Evolutionary conservation across 2,329 filamentous ascomycete genomes (phyloP).

Genomic region (Neofusicoccum sp.): DNA sequence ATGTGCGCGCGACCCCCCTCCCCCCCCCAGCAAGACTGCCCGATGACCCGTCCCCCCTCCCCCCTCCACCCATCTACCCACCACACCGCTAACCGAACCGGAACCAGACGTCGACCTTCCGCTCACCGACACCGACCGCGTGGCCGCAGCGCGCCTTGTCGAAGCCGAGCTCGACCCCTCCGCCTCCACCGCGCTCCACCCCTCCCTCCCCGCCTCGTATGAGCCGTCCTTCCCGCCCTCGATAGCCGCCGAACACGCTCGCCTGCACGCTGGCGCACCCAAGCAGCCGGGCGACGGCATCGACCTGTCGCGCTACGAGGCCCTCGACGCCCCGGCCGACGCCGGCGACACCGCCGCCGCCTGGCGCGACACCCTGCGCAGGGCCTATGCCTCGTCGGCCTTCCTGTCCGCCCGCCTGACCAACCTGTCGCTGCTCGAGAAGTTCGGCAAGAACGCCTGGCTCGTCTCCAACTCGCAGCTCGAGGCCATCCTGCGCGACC

Average conservation of each 20-base stretch:
- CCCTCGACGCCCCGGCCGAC: slow-evolving; percentile 58
- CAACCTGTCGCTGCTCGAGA: slow-evolving; percentile 72
- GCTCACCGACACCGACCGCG: slow-evolving; percentile 62
- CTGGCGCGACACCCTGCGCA: slow-evolving; percentile 53
- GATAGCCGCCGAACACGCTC: slow-evolving; percentile 66
- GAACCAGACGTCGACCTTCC: slow-evolving; percentile 74
- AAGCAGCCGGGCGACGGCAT: slow-evolving; percentile 61
- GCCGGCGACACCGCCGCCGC: slow-evolving; percentile 39
- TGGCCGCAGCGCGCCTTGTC: slow-evolving; percentile 68
- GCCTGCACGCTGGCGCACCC: slow-evolving; percentile 55
- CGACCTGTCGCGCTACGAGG: slow-evolving; percentile 80
- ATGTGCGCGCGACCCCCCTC: slow-evolving; percentile 52
- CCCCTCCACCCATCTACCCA: background rate
- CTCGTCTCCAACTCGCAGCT: slow-evolving; percentile 77
- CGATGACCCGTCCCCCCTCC: slow-evolving; percentile 7
- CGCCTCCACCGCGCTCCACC: slow-evolving; percentile 48
- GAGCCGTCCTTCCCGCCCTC: slow-evolving; percentile 61
- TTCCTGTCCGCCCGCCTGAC: slow-evolving; percentile 57
- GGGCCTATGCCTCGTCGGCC: slow-evolving; percentile 57
- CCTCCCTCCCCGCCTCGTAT: slow-evolving; percentile 55
- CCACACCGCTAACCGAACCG: slow-evolving; percentile 15
- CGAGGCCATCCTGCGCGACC: slow-evolving; percentile 65
- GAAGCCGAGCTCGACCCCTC: slow-evolving; percentile 57
- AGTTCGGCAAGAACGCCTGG: slow-evolving; percentile 87
- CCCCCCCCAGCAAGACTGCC: slow-evolving; percentile 16